A percentile compares a stretch with the other conserved stretches of the same genome.
Conservation (phyloP, 2,329 filamentous ascomycete species). For the Cordyceps fumosorosea region DNA sequence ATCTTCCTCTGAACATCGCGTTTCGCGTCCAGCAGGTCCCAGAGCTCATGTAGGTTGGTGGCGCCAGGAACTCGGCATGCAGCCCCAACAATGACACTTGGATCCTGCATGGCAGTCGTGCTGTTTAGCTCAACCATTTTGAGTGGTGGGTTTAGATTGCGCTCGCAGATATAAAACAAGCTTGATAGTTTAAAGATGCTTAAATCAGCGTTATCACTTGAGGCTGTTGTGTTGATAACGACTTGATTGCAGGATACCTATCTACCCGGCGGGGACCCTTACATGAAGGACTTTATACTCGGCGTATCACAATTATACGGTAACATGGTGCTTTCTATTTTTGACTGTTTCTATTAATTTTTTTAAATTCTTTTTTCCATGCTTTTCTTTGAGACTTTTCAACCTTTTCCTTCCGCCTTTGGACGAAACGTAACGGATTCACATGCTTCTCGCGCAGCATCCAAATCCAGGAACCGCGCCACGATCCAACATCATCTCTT, state of each 20-base stretch:
- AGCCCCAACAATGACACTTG: conserved; percentile 27
- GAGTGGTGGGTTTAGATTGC: neutral
- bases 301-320: neutral
- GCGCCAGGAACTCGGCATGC: conserved; percentile 25
- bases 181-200: neutral
- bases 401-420: too few relatives aligned
- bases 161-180: neutral
- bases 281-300: neutral
- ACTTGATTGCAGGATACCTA: neutral
- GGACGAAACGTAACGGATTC: neutral
- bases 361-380: neutral
- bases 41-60: conserved; percentile 22
- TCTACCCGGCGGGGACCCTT: neutral
- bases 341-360: neutral
- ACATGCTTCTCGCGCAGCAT: neutral
- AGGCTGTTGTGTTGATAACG: neutral
- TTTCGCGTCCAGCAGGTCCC: conserved; percentile 24
- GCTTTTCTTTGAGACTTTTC: too few relatives aligned
- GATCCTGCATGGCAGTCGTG: conserved; percentile 17
- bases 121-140: neutral
- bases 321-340: neutral
- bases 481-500: neutral
- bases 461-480: neutral
- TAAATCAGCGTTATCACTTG: neutral
- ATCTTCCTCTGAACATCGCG: conserved; percentile 30